Evolutionary conservation across 1,284 basidiomycete genomes (phyloP).

Genomic region (Papiliotrema laurentii): DNA sequence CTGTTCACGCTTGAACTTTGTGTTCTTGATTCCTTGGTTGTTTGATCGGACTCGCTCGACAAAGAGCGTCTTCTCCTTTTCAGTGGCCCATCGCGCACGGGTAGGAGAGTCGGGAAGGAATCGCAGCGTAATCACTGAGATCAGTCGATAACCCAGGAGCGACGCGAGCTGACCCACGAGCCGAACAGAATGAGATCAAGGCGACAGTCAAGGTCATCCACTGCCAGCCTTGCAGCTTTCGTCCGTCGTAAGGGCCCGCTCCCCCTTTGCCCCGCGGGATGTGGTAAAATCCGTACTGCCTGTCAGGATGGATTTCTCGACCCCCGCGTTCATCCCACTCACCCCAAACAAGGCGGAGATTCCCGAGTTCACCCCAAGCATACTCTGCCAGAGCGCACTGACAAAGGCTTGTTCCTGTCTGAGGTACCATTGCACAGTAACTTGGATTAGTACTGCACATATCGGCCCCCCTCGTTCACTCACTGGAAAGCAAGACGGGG

Average conservation of each 20-base stretch:
- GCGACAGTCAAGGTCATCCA: constrained; percentile 25
- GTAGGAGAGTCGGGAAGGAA: constrained; percentile 31
- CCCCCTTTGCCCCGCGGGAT: constrained; percentile 6
- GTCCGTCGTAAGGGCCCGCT: background rate
- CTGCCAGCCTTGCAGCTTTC: constrained; percentile 26
- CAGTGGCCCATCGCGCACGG: constrained; percentile 24
- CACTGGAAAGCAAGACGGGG: constrained; percentile 20
- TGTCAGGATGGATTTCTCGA: background rate
- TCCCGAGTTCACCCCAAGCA: constrained; percentile 10
- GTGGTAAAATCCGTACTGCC: constrained; percentile 26
- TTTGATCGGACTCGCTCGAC: constrained; percentile 37
- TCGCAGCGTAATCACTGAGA: constrained; percentile 15
- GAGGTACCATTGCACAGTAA: constrained; percentile 20
- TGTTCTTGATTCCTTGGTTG: constrained; percentile 35
- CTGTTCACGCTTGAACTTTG: constrained; percentile 22
- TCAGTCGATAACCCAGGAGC: background rate
- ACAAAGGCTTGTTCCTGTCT: constrained; percentile 9
- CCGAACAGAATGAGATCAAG: constrained; percentile 15
- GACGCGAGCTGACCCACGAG: constrained; percentile 9
- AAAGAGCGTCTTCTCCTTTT: constrained; percentile 24
- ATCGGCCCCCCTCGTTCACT: background rate
- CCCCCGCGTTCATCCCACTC: background rate
- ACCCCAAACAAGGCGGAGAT: constrained; percentile 8
- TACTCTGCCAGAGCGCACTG: constrained; percentile 15
- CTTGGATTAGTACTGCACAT: background rate